These are phyloP conservation scores for Heliamphora exappendiculata DNA, from an alignment of 148 eudicot genomes.

Conservation along the genomic window DNA sequence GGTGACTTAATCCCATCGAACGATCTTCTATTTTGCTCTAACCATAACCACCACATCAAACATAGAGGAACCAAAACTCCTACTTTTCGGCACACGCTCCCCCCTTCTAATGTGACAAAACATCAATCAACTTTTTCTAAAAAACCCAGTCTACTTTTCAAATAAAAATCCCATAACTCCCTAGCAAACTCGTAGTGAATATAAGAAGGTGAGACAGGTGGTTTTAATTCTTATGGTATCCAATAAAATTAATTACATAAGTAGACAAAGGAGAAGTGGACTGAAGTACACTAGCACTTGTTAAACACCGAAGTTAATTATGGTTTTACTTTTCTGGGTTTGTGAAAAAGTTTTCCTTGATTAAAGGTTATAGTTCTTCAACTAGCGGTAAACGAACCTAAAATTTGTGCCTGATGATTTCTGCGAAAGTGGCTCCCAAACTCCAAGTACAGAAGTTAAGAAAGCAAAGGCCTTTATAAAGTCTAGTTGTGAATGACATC, in stretches of 20 bases:
- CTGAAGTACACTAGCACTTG: not conserved
- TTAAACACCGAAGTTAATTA: not conserved
- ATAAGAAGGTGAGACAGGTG: no score
- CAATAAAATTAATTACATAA: not conserved
- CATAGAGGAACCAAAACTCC: no score
- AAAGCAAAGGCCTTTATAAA: not conserved
- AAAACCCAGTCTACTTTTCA: no score
- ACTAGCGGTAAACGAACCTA: not conserved
- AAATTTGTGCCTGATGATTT: not conserved
- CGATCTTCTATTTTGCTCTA: no score
- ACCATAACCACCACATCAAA: no score
- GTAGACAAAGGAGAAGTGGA: not conserved
- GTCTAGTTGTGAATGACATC: not conserved
- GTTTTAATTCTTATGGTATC: not conserved
- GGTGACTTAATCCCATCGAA: no score
- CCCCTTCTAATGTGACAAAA: no score
- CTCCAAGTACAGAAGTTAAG: not conserved
- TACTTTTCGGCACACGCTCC: no score
- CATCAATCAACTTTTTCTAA: no score
- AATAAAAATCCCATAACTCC: no score
- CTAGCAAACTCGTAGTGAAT: no score
- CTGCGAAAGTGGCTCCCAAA: not conserved
- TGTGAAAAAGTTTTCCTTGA: not conserved
- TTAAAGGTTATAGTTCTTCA: not conserved
- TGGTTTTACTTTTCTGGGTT: not conserved